These are phyloP conservation scores for Cinchona pubescens DNA, from an alignment of 257 asterid species.

Conservation along the genomic window DNA sequence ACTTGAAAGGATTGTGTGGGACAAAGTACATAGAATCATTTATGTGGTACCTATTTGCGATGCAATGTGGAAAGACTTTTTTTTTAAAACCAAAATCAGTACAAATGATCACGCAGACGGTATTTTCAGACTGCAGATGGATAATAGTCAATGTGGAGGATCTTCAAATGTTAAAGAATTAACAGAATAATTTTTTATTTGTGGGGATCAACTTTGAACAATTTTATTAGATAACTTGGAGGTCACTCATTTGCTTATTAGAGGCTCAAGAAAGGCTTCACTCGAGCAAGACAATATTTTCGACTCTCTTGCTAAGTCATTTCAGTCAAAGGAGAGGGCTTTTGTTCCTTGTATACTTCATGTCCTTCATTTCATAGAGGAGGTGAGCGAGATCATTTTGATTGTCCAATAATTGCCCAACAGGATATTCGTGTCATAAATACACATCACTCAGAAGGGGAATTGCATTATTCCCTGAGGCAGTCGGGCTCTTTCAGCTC, in stretches of 20 bases:
- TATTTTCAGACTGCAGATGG: constrained; percentile 57
- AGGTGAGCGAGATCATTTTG: constrained; percentile 52
- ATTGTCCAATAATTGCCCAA: constrained; percentile 55
- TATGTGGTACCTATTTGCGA: constrained; percentile 22
- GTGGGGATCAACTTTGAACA: constrained; percentile 33
- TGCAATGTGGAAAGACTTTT: constrained; percentile 20
- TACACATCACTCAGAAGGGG: constrained; percentile 38
- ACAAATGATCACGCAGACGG: constrained; percentile 50
- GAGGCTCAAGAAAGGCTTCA: constrained; percentile 32
- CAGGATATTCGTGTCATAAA: constrained; percentile 75
- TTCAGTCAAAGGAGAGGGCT: constrained; percentile 40
- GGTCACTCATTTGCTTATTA: constrained; percentile 46
- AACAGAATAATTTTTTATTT: constrained; percentile 37
- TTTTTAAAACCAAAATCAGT: constrained; percentile 36
- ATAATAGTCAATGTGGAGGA: constrained; percentile 13
- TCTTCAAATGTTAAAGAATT: constrained; percentile 26
- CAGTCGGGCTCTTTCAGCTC: constrained; percentile 25
- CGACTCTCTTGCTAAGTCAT: constrained; percentile 39
- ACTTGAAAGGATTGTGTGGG: constrained; percentile 46
- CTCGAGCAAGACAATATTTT: constrained; percentile 31
- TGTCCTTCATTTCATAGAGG: constrained; percentile 52
- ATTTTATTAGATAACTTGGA: constrained; percentile 63
- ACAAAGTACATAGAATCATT: constrained; percentile 34
- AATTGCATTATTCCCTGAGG: constrained; percentile 53
- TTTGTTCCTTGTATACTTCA: constrained; percentile 49